A percentile compares a stretch with the other conserved stretches of the same genome.
These are phyloP conservation scores for Suillus occidentalis DNA, from an alignment of 768 basidiomycete species.

Conservation along the genomic window DNA sequence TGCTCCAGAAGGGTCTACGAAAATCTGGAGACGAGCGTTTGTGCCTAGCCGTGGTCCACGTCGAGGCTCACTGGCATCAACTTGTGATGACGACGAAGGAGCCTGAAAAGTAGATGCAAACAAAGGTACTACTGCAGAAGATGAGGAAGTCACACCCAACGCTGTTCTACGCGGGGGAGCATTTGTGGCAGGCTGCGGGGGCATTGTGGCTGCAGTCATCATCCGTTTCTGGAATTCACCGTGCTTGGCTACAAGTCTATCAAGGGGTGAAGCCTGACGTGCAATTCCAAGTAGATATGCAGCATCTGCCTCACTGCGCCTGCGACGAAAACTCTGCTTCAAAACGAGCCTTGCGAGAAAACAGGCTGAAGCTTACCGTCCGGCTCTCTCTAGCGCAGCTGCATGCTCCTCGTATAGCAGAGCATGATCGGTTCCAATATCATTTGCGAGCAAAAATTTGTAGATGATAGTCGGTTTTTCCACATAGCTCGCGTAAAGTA, in stretches of 20 bases:
- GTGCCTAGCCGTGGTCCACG: slow-evolving; percentile 38
- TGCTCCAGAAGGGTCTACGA: slow-evolving; percentile 66
- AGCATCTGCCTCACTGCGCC: slow-evolving; percentile 87
- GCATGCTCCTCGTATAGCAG: slow-evolving; percentile 94
- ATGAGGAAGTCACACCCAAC: slow-evolving; percentile 43
- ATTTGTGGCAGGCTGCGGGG: slow-evolving; percentile 38
- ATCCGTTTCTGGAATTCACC: slow-evolving; percentile 90
- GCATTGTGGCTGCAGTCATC: slow-evolving; percentile 54
- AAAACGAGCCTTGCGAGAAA: slow-evolving; percentile 29
- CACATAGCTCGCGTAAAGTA: slow-evolving; percentile 89
- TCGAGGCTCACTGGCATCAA: slow-evolving; percentile 31
- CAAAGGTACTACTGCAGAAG: slow-evolving; percentile 35
- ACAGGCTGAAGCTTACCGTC: slow-evolving; percentile 56
- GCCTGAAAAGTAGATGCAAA: slow-evolving; percentile 17
- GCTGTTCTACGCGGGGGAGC: slow-evolving; percentile 42
- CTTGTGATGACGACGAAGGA: slow-evolving; percentile 18
- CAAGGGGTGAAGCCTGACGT: slow-evolving; percentile 76
- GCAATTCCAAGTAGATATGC: slow-evolving; percentile 88
- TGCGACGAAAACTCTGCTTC: slow-evolving; percentile 30
- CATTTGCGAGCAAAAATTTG: slow-evolving; percentile 85
- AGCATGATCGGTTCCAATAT: slow-evolving; percentile 81
- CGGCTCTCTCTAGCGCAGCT: slow-evolving; percentile 75
- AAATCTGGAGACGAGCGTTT: slow-evolving; percentile 65
- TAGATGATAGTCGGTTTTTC: slow-evolving; percentile 89
- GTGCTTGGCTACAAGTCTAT: slow-evolving; percentile 75